Percentiles rank a stretch among this genome's conserved stretches.
phyloP scores from a whole-genome alignment of 139 green algal species.

The Limnomonas spitsbergensis region DNA sequence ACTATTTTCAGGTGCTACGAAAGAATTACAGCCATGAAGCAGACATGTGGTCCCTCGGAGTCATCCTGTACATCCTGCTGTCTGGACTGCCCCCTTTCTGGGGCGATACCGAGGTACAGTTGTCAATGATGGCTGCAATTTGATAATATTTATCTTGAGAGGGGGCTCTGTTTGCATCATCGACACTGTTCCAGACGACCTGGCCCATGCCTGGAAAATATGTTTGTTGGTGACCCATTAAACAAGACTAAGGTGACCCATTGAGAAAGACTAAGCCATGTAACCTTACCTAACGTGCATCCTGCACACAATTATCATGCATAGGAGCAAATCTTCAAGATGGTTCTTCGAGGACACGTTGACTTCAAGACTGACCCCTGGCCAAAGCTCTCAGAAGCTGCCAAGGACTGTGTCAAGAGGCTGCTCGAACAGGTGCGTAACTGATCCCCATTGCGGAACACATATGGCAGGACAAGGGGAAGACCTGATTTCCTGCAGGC shows the following conservation, averaged over 20 bases:
- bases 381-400: conserved; percentile 64
- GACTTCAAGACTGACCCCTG: conserved; percentile 83
- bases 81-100: conserved; percentile 85
- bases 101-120: conserved; percentile 70
- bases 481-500: not conserved
- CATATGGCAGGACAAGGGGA: not conserved
- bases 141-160: not conserved
- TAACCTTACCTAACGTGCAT: no score
- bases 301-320: not conserved
- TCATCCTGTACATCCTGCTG: conserved; percentile 91
- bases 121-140: conserved; percentile 54
- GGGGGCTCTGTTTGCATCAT: no score
- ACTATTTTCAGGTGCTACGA: conserved; percentile 48
- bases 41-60: conserved; percentile 86
- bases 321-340: conserved; percentile 19
- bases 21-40: conserved; percentile 67
- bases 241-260: no score
- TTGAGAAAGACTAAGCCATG: no score
- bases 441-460: not conserved
- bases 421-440: conserved; percentile 15
- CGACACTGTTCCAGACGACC: no score
- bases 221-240: no score
- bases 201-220: no score
- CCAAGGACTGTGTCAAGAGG: conserved; percentile 74
- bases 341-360: conserved; percentile 49